Base-by-base conservation (phyloP, 805 yeast genomes). In the Teunomyces panamensis region DNA sequence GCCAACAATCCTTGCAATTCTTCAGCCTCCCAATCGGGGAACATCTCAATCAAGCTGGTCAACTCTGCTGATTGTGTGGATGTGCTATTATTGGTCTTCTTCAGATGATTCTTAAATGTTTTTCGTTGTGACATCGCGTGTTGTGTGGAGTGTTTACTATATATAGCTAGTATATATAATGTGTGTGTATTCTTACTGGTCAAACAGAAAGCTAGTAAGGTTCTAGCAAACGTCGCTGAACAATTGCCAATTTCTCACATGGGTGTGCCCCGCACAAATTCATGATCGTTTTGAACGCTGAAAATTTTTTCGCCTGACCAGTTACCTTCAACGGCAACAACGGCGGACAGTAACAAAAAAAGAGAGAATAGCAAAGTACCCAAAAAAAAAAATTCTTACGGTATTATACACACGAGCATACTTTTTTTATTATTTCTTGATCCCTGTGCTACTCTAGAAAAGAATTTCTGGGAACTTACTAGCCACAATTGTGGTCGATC, bases 21-120 rank as follows among this genome's bases (percentile, higher is more conserved):
- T 27, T 87, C 96, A 46, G 78, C 75, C 42, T 87, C 79, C 99
- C 99, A 94, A 63, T 88, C 96, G 39, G 97, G 96, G 73, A 94
- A 91, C 74, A 94, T 77, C 69, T 92, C 98, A 44, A 77, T 67
- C 57, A 92, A 79, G 32, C 87, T 80, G 80, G 73, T 63, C 78
- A 71, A 59, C 50, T 69, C 69, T 37, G 47, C 41, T 37, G 41
- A 37, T 37, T 37, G 41, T 37, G 41, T 54, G 20, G 62, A 54
- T 30, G 60, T 56, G 55, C 52, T 54, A 46, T 47, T 43, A 44
- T 49, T 49, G 48, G 56, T 54, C 65, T 71, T 73, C 63, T 74
- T 78, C 54, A 73, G 73, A 53, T 74, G 74, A 57, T 68, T 76
- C 69, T 74, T 79, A 61, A 67, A 69, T 60, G 65, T 50, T 59